Conservation (phyloP, 1,284 basidiomycete species). For the Melanopsichium pennsylvanicum region DNA sequence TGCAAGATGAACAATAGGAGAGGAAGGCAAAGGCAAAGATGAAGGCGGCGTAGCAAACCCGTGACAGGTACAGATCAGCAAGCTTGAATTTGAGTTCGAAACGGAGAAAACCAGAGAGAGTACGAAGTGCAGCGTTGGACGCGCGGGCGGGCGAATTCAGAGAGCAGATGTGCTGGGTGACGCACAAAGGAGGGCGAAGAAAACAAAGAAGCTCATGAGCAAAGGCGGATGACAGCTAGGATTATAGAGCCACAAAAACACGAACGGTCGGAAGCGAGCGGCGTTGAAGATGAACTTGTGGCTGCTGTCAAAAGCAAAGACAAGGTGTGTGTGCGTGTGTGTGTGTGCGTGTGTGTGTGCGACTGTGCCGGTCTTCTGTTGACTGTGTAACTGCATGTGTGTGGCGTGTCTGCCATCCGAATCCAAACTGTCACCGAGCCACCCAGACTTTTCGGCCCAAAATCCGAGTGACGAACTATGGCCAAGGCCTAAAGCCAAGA, state of each 20-base stretch:
- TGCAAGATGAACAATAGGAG: background rate
- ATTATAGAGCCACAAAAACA: background rate
- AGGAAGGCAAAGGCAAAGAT: background rate
- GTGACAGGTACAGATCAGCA: background rate
- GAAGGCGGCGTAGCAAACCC: too few relatives aligned
- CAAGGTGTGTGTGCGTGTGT: background rate
- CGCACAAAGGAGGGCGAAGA: constrained; percentile 7
- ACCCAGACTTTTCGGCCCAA: too few relatives aligned
- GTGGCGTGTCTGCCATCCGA: too few relatives aligned
- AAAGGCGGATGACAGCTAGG: background rate
- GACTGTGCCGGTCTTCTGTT: too few relatives aligned
- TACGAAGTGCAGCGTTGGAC: too few relatives aligned
- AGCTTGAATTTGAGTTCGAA: too few relatives aligned
- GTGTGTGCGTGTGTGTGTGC: too few relatives aligned
- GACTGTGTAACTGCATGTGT: too few relatives aligned
- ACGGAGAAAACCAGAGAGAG: too few relatives aligned
- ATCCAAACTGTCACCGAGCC: too few relatives aligned
- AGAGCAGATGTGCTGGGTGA: too few relatives aligned
- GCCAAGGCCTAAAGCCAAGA: constrained; percentile 20
- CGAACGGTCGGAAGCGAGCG: constrained; percentile 7
- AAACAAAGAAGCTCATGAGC: background rate
- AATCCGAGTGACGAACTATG: constrained; percentile 9
- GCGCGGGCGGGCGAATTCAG: too few relatives aligned
- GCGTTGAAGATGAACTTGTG: constrained; percentile 5
- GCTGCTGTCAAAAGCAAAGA: constrained; percentile 28